Percentiles rank a stretch among this genome's conserved stretches.
These are phyloP conservation scores for Bothriochloa decipiens DNA, from an alignment of 176 grass and related monocot genomes.

Conservation along the genomic window DNA sequence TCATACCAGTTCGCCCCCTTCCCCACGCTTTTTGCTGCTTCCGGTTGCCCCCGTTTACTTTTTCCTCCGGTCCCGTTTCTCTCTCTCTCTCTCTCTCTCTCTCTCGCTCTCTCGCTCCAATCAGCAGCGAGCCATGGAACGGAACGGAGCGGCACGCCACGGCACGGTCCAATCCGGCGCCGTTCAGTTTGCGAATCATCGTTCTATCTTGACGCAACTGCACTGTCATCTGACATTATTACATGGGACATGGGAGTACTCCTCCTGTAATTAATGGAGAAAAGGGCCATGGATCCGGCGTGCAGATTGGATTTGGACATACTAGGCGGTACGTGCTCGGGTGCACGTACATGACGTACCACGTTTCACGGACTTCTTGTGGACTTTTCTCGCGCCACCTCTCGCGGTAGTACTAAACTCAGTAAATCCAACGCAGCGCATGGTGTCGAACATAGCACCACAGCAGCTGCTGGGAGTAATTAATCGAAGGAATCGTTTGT, in stretches of 20 bases:
- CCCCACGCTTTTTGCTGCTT: no score
- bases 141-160: no score
- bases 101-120: no score
- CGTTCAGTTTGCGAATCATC: not conserved
- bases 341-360: not conserved
- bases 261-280: not conserved
- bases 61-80: no score
- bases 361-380: conserved; percentile 8
- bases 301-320: not conserved
- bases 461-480: not conserved
- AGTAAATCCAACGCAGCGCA: not conserved
- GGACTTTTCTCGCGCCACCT: conserved; percentile 2
- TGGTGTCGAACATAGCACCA: not conserved
- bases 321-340: not conserved
- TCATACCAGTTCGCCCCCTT: no score
- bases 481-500: not conserved
- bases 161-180: not conserved
- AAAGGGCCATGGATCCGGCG: not conserved
- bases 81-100: not conserved
- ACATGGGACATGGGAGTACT: not conserved
- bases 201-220: not conserved
- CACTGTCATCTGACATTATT: not conserved
- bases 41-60: no score
- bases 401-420: not conserved
- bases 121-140: not conserved